Evolutionary conservation across 768 basidiomycete species (phyloP), one percentile per base, ranked within the genome.

Genomic region (Naematelia aurantialba): DNA sequence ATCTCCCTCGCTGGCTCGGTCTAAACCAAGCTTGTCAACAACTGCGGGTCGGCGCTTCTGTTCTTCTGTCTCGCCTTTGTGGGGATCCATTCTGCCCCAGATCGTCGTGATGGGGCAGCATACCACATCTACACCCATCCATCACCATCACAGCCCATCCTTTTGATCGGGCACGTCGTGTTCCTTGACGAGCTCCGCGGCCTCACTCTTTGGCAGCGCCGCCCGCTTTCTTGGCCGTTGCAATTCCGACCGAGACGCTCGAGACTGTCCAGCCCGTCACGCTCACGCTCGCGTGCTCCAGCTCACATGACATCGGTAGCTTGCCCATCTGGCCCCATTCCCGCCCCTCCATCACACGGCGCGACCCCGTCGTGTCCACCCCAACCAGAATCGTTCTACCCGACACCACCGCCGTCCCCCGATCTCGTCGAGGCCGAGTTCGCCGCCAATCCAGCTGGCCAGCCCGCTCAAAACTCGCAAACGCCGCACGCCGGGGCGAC

Each of bases 331-430:
- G 8, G 34, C 8, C 34, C 34, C 8, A 39, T 8, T 39, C 34
- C 34, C 17, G 34, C 34, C 17, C 34, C 34, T 17, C 8, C 34
- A 8, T 39, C 34, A 8, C 17, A 8, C 8, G 34, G 34, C 34
- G 8, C 34, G 17, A 39, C 17, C 8, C 34, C 34, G 34, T 17
- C 17, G 34, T 39, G 34, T 39, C 34, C 46, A 5, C 46, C 46
- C 11, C 46, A 47, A 19, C 46, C 46, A 12, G 24, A 59, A 21
- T 19, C 21, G 19, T 60, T 55, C 30, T 67, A 67, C 30, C 65
- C 65, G 14, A 67, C 65, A 24, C 65, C 65, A 27, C 65, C 65
- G 26, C 48, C 58, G 19, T 63, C 61, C 21, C 65, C 65, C 3
- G 46, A 60, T 27, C 60, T 65, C 26, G 29, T 47, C 8, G 59